Conservation (phyloP, 805 yeast genomes). For the Saturnispora ahearnii region DNA sequence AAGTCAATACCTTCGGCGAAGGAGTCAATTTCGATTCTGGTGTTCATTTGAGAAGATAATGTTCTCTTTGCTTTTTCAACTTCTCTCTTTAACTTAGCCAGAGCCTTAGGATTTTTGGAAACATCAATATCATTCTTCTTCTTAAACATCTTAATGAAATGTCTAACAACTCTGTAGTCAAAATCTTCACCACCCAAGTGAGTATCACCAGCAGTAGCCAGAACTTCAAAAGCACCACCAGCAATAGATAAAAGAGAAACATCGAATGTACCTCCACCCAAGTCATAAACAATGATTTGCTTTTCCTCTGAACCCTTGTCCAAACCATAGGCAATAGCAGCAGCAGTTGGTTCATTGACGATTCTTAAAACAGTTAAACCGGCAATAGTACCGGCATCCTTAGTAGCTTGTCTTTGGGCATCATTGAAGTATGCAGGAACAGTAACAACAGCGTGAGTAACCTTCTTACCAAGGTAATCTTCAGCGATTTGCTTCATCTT, state of each 20-base stretch:
- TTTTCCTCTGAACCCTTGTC: conserved; percentile 77
- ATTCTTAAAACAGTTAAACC: conserved; percentile 83
- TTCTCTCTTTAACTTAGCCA: conserved; percentile 92
- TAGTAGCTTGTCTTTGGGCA: conserved; percentile 91
- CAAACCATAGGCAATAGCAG: conserved; percentile 94
- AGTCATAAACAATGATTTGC: conserved; percentile 84
- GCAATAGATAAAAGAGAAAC: conserved; percentile 82
- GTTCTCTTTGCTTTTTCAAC: conserved; percentile 98
- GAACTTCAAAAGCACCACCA: conserved; percentile 86
- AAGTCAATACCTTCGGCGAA: conserved; percentile 92
- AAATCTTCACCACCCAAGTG: conserved; percentile 98
- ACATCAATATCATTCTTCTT: conserved; percentile 87
- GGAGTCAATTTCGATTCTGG: conserved; percentile 94
- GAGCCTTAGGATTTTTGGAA: conserved; percentile 70
- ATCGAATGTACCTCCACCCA: conserved; percentile 98
- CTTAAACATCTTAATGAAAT: conserved; percentile 79
- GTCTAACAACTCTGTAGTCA: conserved; percentile 81
- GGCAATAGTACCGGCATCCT: conserved; percentile 89
- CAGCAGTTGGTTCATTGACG: conserved; percentile 93
- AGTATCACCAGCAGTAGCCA: conserved; percentile 93
- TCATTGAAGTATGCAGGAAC: conserved; percentile 92
- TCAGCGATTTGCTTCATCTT: conserved; percentile 93
- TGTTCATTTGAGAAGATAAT: conserved; percentile 88
- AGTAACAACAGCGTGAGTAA: conserved; percentile 85
- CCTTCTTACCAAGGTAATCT: conserved; percentile 75